Evolutionary conservation across 352 stramenopile species (phyloP), one percentile per base, ranked within the genome.

Genomic region (Globisporangium uncinulatum): DNA sequence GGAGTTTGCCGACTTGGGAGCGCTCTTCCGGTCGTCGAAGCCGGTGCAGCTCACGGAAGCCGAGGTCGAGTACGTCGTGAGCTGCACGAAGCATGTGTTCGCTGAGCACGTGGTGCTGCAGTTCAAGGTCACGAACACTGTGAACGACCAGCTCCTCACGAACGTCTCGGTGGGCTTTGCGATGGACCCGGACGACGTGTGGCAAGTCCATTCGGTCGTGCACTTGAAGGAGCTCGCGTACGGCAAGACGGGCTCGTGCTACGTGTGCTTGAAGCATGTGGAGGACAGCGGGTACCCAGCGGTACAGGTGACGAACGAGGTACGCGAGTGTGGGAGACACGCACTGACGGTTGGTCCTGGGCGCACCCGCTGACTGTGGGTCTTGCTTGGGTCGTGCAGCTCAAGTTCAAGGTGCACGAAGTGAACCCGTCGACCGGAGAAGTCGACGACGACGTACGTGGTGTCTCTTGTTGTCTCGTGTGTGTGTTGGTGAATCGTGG

Each of bases 101-200:
- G 69, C 89, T 19, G 71, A 94, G 42, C 92, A 99, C 71, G 80
- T 99, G 49, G 96, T 99, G 17, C 63, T 94, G 13, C 83, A 99
- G 81, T 99, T 99, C 68, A 90, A 86, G 44, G 89, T 99, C 57
- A 83, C 96, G 51, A 99, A 99, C 82, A 99, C 97, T 0, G 95
- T 99, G 52, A 96, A 98, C 53, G 95, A 99, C 58, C 96, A 99
- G 79, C 79, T 97, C 32, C 76, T 99, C 54, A 86, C 92, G 3
- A 95, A 99, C 64, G 91, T 98, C 20, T 94, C 77, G 6, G 79
- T 98, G 32, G 93, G 97, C 42, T 87, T 97, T 48, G 83, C 88
- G 7, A 87, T 91, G 71, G 90, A 97, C 50, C 79, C 80, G 29
- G 88, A 95, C 29, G 92, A 98, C 45, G 69, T 95, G 39, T 99